These are phyloP conservation scores for Colletotrichum sp. DNA, from an alignment of 2,329 filamentous ascomycete genomes.

Conservation along the genomic window DNA sequence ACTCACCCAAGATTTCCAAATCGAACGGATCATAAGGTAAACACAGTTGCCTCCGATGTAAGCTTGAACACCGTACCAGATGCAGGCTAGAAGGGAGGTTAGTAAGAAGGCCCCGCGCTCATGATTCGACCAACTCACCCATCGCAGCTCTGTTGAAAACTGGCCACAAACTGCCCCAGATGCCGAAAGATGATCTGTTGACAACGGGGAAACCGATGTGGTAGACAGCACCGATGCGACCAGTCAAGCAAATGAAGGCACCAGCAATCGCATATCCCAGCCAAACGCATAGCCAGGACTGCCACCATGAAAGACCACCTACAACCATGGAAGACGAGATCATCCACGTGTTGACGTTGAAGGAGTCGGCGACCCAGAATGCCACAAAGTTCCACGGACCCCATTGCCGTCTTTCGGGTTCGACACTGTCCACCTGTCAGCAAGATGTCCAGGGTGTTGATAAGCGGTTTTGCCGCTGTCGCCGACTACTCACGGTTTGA, in stretches of 20 bases:
- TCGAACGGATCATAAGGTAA: conserved; percentile 85
- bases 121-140: conserved; percentile 41
- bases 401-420: conserved; percentile 82
- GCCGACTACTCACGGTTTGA: conserved; percentile 57
- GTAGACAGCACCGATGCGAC: conserved; percentile 84
- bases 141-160: conserved; percentile 89
- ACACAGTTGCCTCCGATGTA: conserved; percentile 89
- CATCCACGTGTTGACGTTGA: conserved; percentile 87
- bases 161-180: conserved; percentile 90
- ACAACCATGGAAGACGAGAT: conserved; percentile 76
- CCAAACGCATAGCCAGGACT: conserved; percentile 89
- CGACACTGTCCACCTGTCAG: conserved; percentile 53
- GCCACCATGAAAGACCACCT: conserved; percentile 85
- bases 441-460: neutral
- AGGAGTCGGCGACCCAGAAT: conserved; percentile 85
- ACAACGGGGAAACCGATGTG: conserved; percentile 90
- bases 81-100: conserved; percentile 58
- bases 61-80: conserved; percentile 86
- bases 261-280: conserved; percentile 81
- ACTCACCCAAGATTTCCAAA: conserved; percentile 74
- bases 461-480: neutral
- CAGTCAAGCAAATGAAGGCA: conserved; percentile 77
- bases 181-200: conserved; percentile 79
- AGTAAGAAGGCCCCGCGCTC: neutral
- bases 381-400: conserved; percentile 86